Evolutionary conservation across 2,329 filamentous ascomycete species (phyloP), one percentile per base, ranked within the genome.

Genomic region (Cladophialophora immunda): DNA sequence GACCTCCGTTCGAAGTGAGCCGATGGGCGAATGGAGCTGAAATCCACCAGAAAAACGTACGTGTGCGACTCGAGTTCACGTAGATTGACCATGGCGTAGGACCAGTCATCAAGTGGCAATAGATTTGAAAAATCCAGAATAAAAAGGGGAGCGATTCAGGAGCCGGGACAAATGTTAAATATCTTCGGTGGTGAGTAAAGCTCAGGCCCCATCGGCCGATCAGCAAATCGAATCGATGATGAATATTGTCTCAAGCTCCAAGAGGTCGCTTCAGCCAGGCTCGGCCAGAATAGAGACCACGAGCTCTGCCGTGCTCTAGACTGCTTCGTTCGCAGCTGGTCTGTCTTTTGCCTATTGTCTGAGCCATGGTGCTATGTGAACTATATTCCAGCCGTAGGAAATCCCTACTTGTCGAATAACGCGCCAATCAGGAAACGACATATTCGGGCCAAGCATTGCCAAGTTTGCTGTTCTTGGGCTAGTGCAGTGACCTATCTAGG

Each of bases 1-100:
- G 54, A 57, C 30, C 25, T 36, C 11, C 54, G 29, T 25, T 57
- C 54, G n/a, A 30, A 57, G 36, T 32, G 29, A 22, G 54, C 36
- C 17, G 54, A 19, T n/a, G 54, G 30, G 11, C 36, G 6, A 13
- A 57, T 30, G 13, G 27, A 25, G 25, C 30, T 38, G 36, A 57
- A 27, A 22, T 57, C 54, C 54, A 38, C 54, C 13, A 57, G 54
- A 38, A 57, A 57, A 11, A 57, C 54, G 13, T 13, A 22, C 30
- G 27, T 27, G 36, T 34, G 19, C 29, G 54, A 57, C 17, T 57
- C 54, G 54, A 34, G 1, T 2, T 25, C 45, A 3, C 11, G 45
- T 11, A 13, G 45, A 7, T 4, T 22, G 19, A 13, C n/a, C 45
- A 50, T 50, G 19, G 11, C 13, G 11, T 7, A 25, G 19, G 11